Evolutionary conservation across 1,284 basidiomycete genomes (phyloP).

Genomic region (Ceratobasidium sp.): DNA sequence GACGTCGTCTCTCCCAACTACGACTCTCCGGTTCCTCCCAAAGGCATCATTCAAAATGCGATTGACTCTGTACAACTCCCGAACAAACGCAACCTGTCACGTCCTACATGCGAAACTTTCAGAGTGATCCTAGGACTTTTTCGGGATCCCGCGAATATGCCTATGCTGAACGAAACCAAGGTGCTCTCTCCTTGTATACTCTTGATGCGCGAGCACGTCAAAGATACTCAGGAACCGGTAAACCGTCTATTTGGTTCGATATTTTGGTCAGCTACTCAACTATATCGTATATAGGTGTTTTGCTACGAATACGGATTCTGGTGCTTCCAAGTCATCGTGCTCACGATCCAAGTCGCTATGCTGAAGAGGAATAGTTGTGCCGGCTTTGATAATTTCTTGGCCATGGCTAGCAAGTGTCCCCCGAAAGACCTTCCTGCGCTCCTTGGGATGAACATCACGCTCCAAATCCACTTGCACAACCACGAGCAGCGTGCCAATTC

Average conservation of each 20-base stretch:
- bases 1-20: neutral
- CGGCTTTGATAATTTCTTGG: neutral
- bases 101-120: constrained; percentile 17
- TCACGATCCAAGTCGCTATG: constrained; percentile 20
- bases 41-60: neutral
- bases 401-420: neutral
- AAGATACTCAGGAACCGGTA: constrained; percentile 19
- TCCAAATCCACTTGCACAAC: neutral
- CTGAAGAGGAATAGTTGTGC: neutral
- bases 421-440: neutral
- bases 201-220: constrained; percentile 7
- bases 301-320: constrained; percentile 23
- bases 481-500: neutral
- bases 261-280: neutral
- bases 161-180: constrained; percentile 2
- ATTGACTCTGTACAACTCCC: neutral
- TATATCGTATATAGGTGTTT: neutral
- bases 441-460: neutral
- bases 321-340: constrained; percentile 14
- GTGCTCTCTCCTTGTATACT: constrained; percentile 12
- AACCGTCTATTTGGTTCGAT: neutral
- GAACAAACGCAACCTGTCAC: neutral
- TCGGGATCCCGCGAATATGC: constrained; percentile 8
- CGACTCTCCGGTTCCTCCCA: neutral
- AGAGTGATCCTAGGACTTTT: neutral